These are phyloP conservation scores for Elsinoe australis DNA, from an alignment of 2,329 filamentous ascomycete genomes.

Conservation along the genomic window DNA sequence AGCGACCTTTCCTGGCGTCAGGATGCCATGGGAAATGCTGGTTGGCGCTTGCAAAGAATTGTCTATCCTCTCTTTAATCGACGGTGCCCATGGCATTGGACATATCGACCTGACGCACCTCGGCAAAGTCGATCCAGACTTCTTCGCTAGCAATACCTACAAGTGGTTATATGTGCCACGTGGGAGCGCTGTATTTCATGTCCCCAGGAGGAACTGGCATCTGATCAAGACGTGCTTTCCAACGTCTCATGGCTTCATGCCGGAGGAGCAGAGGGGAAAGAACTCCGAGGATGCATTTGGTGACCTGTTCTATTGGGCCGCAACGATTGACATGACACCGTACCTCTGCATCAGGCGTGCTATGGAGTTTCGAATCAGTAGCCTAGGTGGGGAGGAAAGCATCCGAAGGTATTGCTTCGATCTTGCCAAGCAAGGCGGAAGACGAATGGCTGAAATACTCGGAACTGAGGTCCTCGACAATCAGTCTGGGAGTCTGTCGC, in stretches of 20 bases:
- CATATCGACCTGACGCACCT: conserved; percentile 62
- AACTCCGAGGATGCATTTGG: background rate
- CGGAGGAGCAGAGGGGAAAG: conserved; percentile 30
- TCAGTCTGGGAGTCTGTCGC: background rate
- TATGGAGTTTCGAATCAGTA: conserved; percentile 55
- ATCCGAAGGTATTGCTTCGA: conserved; percentile 12
- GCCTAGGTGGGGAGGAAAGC: conserved; percentile 18
- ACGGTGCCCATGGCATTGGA: conserved; percentile 79
- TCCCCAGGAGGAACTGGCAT: conserved; percentile 66
- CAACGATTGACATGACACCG: conserved; percentile 63
- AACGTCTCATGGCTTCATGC: conserved; percentile 69
- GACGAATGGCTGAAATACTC: conserved; percentile 1
- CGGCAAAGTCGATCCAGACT: conserved; percentile 58
- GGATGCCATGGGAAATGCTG: conserved; percentile 69
- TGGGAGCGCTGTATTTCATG: conserved; percentile 72
- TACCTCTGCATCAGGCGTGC: conserved; percentile 65
- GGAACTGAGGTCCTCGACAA: conserved; percentile 15
- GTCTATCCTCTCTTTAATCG: conserved; percentile 64
- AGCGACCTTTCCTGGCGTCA: conserved; percentile 67
- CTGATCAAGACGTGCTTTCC: conserved; percentile 67
- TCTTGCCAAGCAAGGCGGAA: conserved; percentile 4
- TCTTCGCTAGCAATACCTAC: conserved; percentile 79
- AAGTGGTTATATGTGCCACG: conserved; percentile 84
- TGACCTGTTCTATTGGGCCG: conserved; percentile 28
- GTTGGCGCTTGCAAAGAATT: conserved; percentile 56